These are phyloP conservation scores for Pleurotus tuber-regium DNA, from an alignment of 768 basidiomycete species.

Conservation along the genomic window DNA sequence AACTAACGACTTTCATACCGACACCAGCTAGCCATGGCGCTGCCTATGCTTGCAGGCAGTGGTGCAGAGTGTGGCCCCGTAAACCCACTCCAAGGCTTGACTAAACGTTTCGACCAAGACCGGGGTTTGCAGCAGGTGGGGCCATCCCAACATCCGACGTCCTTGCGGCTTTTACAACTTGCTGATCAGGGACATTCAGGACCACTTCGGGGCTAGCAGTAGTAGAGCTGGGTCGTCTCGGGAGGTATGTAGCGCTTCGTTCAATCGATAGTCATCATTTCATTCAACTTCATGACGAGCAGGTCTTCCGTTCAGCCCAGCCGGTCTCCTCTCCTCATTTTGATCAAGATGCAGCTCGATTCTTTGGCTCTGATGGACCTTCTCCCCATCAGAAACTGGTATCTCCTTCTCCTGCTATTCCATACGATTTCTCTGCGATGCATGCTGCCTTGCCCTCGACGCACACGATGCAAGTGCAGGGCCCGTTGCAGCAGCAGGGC, in stretches of 20 bases:
- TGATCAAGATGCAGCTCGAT: slow-evolving; percentile 67
- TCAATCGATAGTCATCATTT: too few relatives aligned
- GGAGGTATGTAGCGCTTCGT: slow-evolving; percentile 52
- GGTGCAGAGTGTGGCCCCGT: slow-evolving; percentile 84
- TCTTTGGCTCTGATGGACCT: slow-evolving; percentile 46
- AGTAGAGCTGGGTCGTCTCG: slow-evolving; percentile 60
- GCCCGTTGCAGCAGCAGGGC: slow-evolving; percentile 17
- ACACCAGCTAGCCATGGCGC: slow-evolving; percentile 50
- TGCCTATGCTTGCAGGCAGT: slow-evolving; percentile 68
- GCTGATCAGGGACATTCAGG: slow-evolving; percentile 37
- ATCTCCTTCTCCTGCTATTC: slow-evolving; percentile 26
- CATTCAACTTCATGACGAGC: too few relatives aligned
- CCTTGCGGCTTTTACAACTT: slow-evolving; percentile 10
- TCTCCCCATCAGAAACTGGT: slow-evolving; percentile 22
- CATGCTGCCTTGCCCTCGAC: slow-evolving; percentile 42
- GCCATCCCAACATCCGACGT: slow-evolving; percentile 11
- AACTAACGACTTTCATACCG: neutral
- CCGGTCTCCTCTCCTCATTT: slow-evolving; percentile 35
- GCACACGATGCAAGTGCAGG: slow-evolving; percentile 12
- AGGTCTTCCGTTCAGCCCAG: slow-evolving; percentile 33
- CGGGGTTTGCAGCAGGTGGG: slow-evolving; percentile 74
- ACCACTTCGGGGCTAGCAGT: slow-evolving; percentile 62
- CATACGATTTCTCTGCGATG: slow-evolving; percentile 63
- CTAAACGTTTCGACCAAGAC: slow-evolving; percentile 79
- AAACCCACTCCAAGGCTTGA: slow-evolving; percentile 77